phyloP scores from a whole-genome alignment of 2,329 filamentous ascomycete species.

The Pseudofabraea citricarpa region DNA sequence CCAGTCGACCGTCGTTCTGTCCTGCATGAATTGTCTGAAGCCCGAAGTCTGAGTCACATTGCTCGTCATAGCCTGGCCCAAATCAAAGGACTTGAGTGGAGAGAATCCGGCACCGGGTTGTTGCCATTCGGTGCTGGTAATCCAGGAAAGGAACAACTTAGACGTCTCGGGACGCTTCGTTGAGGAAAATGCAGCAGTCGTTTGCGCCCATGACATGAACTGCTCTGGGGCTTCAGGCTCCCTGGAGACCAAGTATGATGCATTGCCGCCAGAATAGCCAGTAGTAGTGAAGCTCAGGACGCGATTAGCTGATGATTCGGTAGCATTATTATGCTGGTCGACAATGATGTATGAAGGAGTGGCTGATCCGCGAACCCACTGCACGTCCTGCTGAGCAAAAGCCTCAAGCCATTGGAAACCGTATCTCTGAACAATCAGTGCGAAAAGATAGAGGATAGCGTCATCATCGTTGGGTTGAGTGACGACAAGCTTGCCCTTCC shows the following conservation, averaged over 20 bases:
- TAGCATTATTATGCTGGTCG: constrained; percentile 1
- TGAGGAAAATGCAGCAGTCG: constrained; percentile 40
- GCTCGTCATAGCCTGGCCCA: no score
- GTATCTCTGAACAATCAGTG: constrained; percentile 38
- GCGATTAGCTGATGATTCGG: not conserved
- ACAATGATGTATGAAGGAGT: constrained; percentile 35
- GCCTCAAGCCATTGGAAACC: constrained; percentile 42
- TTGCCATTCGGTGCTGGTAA: constrained; percentile 39
- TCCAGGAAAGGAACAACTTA: constrained; percentile 43
- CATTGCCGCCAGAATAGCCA: not conserved
- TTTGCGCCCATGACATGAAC: constrained; percentile 45
- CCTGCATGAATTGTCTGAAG: constrained; percentile 32
- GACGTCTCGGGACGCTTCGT: constrained; percentile 45
- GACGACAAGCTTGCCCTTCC: constrained; percentile 47
- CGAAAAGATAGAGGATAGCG: constrained; percentile 45
- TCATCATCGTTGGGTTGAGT: constrained; percentile 57
- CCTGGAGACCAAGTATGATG: constrained; percentile 23
- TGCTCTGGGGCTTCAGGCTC: constrained; percentile 31
- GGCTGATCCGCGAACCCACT: constrained; percentile 46
- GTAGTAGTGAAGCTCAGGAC: not conserved
- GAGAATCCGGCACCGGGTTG: constrained; percentile 20
- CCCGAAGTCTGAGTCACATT: constrained; percentile 25
- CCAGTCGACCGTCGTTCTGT: constrained; percentile 32
- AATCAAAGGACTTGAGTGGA: constrained; percentile 25
- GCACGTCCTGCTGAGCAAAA: constrained; percentile 42